These are phyloP conservation scores for Quercus wislizeni DNA, from an alignment of 306 rosid species.

Conservation along the genomic window DNA sequence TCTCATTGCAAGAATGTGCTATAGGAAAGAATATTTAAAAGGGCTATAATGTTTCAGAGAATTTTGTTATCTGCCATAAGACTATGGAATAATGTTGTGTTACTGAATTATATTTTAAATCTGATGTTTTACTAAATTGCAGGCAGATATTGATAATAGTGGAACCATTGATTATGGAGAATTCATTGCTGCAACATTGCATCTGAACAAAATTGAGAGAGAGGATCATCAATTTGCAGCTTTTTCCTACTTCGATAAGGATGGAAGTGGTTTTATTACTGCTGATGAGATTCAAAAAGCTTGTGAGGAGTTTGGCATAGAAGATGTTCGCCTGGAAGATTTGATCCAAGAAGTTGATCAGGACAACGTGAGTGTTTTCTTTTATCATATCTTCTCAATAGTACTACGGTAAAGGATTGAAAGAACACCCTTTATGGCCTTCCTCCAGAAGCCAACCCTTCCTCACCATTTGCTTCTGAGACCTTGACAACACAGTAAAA, in stretches of 20 bases:
- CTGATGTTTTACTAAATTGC: conserved; percentile 22
- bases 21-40: neutral
- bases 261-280: conserved; percentile 94
- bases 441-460: neutral
- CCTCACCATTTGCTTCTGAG: neutral
- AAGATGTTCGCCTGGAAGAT: conserved; percentile 77
- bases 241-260: conserved; percentile 87
- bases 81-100: conserved; percentile 11
- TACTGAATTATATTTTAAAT: neutral
- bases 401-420: neutral
- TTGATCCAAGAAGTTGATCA: conserved; percentile 87
- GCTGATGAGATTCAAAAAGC: conserved; percentile 95
- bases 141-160: conserved; percentile 93
- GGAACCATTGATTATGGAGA: conserved; percentile 95
- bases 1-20: no score
- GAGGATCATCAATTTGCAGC: conserved; percentile 93
- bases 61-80: neutral
- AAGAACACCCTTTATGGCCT: neutral
- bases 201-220: conserved; percentile 84
- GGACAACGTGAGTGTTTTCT: conserved; percentile 70
- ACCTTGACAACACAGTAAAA: neutral
- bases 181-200: conserved; percentile 93
- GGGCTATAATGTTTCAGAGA: neutral
- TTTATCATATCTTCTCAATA: neutral
- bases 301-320: conserved; percentile 88